Percentiles rank a stretch among this genome's conserved stretches.
phyloP scores from a whole-genome alignment of 768 basidiomycete genomes.

The Mycena albidolilacea region DNA sequence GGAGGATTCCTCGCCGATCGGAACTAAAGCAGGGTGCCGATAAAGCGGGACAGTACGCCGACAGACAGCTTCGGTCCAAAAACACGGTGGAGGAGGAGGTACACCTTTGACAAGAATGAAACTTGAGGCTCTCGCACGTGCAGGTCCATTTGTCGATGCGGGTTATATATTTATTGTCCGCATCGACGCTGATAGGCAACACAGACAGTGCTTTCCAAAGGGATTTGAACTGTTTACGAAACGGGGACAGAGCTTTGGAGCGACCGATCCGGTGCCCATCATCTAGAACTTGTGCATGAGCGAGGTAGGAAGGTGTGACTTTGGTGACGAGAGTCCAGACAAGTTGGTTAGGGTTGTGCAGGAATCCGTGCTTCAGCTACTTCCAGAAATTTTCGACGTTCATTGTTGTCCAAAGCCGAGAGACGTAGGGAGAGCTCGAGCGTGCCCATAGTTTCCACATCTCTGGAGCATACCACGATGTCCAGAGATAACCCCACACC shows the following conservation, averaged over 20 bases:
- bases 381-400: conserved; percentile 23
- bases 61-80: no score
- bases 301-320: conserved; percentile 45
- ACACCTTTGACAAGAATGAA: no score
- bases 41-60: no score
- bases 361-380: conserved; percentile 42
- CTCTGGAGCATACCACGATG: conserved; percentile 49
- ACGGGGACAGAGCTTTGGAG: conserved; percentile 42
- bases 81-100: no score
- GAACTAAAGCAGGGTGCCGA: no score
- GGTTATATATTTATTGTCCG: no score
- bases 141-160: no score
- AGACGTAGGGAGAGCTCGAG: conserved; percentile 33
- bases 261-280: conserved; percentile 41
- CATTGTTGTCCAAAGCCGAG: conserved; percentile 44
- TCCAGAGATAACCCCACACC: conserved; percentile 55
- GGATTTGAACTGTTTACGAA: conserved; percentile 46
- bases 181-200: no score
- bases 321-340: conserved; percentile 48
- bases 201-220: no score
- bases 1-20: no score
- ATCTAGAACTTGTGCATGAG: conserved; percentile 33
- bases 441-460: conserved; percentile 53
- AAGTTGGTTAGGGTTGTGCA: conserved; percentile 40
- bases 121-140: no score